Percentiles rank a stretch among this genome's conserved stretches.
Evolutionary conservation across 2,329 filamentous ascomycete genomes (phyloP).

Genomic region (Colletotrichum godetiae): DNA sequence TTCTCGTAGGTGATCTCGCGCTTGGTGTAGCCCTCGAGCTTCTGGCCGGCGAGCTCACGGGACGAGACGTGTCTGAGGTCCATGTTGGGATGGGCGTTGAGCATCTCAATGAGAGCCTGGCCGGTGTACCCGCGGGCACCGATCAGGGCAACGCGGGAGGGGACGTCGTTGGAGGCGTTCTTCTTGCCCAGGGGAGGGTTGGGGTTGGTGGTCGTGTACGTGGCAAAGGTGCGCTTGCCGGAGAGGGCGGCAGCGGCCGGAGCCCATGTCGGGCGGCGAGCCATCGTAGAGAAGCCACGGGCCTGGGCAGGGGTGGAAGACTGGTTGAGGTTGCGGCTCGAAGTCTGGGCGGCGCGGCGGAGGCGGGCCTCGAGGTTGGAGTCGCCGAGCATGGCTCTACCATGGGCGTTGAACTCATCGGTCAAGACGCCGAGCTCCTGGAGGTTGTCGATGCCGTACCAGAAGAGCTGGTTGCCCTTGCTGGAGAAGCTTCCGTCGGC

Average conservation of each 20-base stretch:
- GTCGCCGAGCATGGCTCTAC: conserved; percentile 88
- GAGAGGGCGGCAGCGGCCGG: conserved; percentile 31
- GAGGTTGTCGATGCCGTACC: conserved; percentile 88
- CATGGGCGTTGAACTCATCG: conserved; percentile 85
- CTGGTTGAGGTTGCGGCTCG: conserved; percentile 62
- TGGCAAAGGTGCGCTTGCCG: conserved; percentile 45
- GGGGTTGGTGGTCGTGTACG: conserved; percentile 75
- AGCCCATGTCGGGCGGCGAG: conserved; percentile 50
- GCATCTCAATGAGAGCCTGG: conserved; percentile 86
- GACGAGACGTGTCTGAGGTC: conserved; percentile 93
- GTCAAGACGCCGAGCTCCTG: conserved; percentile 87
- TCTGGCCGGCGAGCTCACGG: conserved; percentile 88
- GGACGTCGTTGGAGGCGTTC: conserved; percentile 79
- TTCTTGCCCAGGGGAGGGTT: conserved; percentile 91
- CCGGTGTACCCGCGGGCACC: conserved; percentile 95
- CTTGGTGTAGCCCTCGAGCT: conserved; percentile 91
- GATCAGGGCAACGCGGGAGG: conserved; percentile 86
- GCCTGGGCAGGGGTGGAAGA: conserved; percentile 37
- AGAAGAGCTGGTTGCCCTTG: conserved; percentile 92
- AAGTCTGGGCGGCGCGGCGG: conserved; percentile 79
- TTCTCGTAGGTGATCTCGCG: conserved; percentile 93
- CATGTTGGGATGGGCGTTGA: conserved; percentile 90
- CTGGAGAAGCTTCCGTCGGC: conserved; percentile 90
- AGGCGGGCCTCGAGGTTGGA: conserved; percentile 90
- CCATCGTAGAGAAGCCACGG: conserved; percentile 74